Conservation (phyloP, 768 basidiomycete species). For the Fibroporia radiculosa region DNA sequence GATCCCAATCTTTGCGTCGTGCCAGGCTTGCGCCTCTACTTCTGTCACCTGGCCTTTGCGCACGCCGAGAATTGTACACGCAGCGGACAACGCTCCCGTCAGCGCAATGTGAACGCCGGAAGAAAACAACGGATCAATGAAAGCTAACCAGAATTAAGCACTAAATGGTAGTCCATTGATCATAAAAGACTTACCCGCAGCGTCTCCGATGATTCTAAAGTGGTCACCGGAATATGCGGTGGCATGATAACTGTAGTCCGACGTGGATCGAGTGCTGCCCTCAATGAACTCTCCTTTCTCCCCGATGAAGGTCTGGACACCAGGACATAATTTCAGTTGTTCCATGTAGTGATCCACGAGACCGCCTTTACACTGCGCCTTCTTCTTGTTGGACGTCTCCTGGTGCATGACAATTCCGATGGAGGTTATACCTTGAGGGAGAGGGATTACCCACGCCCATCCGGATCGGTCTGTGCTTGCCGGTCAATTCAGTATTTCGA, state of each 20-base stretch:
- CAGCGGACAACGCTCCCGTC: slow-evolving; percentile 34
- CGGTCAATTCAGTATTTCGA: not conserved
- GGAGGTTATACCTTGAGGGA: slow-evolving; percentile 33
- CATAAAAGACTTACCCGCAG: slow-evolving; percentile 16
- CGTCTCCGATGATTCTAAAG: slow-evolving; percentile 22
- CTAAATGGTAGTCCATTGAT: not conserved
- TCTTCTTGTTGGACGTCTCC: slow-evolving; percentile 15
- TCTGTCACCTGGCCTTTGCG: slow-evolving; percentile 34
- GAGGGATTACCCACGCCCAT: slow-evolving; percentile 44
- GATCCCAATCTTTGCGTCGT: slow-evolving; percentile 24
- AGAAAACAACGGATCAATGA: slow-evolving; percentile 52
- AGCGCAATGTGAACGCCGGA: slow-evolving; percentile 40
- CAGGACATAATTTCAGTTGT: slow-evolving; percentile 14
- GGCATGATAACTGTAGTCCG: slow-evolving; percentile 22
- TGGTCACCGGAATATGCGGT: slow-evolving; percentile 16
- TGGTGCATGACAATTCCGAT: slow-evolving; percentile 40
- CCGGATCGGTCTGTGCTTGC: slow-evolving; percentile 34
- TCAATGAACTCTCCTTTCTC: no score
- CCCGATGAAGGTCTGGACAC: slow-evolving; percentile 1
- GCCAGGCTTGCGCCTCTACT: slow-evolving; percentile 27
- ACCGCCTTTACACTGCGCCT: not conserved
- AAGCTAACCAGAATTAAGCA: slow-evolving; percentile 24
- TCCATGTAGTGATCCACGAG: slow-evolving; percentile 7
- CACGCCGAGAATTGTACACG: slow-evolving; percentile 33
- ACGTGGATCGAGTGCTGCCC: no score